Conservation (phyloP, 2,329 filamentous ascomycete genomes). For the Colletotrichum agaves region DNA sequence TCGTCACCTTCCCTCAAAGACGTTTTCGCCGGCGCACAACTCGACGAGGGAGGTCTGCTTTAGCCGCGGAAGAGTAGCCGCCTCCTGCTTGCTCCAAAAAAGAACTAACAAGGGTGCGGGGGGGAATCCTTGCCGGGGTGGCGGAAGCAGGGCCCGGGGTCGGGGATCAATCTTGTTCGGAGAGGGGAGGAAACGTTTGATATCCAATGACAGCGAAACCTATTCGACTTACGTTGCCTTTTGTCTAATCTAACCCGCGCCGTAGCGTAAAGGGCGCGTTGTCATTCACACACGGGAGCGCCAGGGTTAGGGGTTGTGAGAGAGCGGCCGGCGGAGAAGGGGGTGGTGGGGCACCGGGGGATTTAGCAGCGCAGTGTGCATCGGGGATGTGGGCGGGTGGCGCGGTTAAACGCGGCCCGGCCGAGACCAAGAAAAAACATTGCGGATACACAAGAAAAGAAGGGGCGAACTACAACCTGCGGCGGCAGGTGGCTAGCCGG, state of each 20-base stretch:
- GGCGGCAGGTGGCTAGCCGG: background rate
- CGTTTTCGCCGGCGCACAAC: constrained; percentile 20
- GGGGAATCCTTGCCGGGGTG: too few relatives aligned
- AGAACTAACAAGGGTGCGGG: too few relatives aligned
- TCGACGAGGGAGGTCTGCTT: background rate
- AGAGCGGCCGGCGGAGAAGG: background rate
- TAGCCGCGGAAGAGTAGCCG: constrained; percentile 9
- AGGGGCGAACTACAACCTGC: background rate
- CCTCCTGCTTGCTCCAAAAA: too few relatives aligned
- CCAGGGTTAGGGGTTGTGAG: background rate
- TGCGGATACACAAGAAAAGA: background rate
- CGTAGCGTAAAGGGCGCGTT: background rate
- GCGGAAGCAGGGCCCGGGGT: background rate
- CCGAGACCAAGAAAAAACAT: constrained; percentile 18
- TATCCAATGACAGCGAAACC: constrained; percentile 18
- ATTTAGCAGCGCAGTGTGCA: background rate
- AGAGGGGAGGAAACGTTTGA: background rate
- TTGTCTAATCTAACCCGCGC: constrained; percentile 6
- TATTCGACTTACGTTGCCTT: constrained; percentile 28
- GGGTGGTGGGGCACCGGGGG: background rate
- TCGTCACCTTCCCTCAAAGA: constrained; percentile 25
- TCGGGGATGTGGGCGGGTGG: constrained; percentile 31
- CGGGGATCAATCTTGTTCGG: constrained; percentile 6
- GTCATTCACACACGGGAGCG: background rate
- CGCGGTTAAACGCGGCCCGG: constrained; percentile 31